Evolutionary conservation across 257 asterid genomes (phyloP).

Genomic region (Hygrophila difformis): DNA sequence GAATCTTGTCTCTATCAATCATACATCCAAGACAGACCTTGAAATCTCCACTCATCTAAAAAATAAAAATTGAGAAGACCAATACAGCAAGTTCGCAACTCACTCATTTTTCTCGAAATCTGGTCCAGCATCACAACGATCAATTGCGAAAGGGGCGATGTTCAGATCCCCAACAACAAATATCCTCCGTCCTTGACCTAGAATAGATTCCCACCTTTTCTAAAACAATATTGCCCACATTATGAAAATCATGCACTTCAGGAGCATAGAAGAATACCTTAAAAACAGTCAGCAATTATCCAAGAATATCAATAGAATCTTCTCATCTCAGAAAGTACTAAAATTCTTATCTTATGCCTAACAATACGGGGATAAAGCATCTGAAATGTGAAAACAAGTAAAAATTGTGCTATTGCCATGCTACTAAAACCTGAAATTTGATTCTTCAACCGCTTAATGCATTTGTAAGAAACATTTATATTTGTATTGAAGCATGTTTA

Average conservation of each 20-base stretch:
- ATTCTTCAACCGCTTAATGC: background rate
- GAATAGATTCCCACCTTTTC: constrained; percentile 86
- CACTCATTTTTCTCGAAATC: constrained; percentile 84
- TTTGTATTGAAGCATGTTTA: no score
- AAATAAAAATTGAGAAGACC: constrained; percentile 7
- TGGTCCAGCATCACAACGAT: constrained; percentile 88
- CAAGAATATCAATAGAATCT: constrained; percentile 8
- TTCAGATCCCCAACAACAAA: constrained; percentile 92
- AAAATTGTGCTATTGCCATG: no score
- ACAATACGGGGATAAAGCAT: no score
- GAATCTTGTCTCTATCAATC: constrained; percentile 13
- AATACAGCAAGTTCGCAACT: constrained; percentile 23
- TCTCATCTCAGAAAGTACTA: constrained; percentile 1
- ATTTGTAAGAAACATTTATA: no score
- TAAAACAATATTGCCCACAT: constrained; percentile 36
- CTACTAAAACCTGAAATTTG: background rate
- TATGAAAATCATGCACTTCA: constrained; percentile 21
- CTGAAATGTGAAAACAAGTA: no score
- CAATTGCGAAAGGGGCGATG: constrained; percentile 75
- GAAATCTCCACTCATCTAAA: no score
- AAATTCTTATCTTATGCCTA: no score
- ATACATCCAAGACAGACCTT: constrained; percentile 9
- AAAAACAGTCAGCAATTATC: background rate
- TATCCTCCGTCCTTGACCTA: constrained; percentile 57
- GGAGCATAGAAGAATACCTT: constrained; percentile 11